Base-by-base conservation (phyloP, 2,329 filamentous ascomycete genomes). In the Stemphylium beticola region DNA sequence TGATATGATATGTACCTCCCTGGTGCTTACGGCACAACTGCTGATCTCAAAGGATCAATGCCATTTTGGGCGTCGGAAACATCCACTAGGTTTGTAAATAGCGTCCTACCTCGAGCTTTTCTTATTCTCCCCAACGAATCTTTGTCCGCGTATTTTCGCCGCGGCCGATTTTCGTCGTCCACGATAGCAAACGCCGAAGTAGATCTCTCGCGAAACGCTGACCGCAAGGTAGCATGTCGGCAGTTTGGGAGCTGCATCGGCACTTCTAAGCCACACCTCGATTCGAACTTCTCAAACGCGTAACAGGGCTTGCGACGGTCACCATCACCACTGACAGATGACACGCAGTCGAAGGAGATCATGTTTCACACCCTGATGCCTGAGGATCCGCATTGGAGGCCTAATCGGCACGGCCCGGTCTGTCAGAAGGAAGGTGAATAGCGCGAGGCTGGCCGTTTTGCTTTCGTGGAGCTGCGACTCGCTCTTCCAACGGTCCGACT, bases 351-450 rank as follows among this genome's bases (percentile, higher is more conserved):
- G 38, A 45, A 43, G 47, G 50, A 31, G 24, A 54, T 39, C 33
- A 17, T 45, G 57, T 60, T 55, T 57, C 56, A 52, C 20, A 29
- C 34, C 31, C 29, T 31, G 39, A 53, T 47, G 47, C 51, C 51
- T 43, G 33, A 53, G 37, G 44, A 53, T 52, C 57, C 40, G 45
- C 36, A 33, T 41, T 45, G 33, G 46, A 55, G 50, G 53, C 45
- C 53, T 44, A 43, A 36, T 49, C 66, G 66, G 66, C 55, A 65
- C 66, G 66, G 63, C 56, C 66, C 66, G 66, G 53, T 48, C 58
- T 67, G 60, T 64, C 65, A 66, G 26, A 40, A 51, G 29, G 33
- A 33, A n/a, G 40, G 20, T 39, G 29, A 48, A 24, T 24, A 37
- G 43, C 31, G 38, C 26, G n/a, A 43, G 26, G 41, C 32, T 43